Conservation (phyloP, 345 rosid species). For the Punica granatum region DNA sequence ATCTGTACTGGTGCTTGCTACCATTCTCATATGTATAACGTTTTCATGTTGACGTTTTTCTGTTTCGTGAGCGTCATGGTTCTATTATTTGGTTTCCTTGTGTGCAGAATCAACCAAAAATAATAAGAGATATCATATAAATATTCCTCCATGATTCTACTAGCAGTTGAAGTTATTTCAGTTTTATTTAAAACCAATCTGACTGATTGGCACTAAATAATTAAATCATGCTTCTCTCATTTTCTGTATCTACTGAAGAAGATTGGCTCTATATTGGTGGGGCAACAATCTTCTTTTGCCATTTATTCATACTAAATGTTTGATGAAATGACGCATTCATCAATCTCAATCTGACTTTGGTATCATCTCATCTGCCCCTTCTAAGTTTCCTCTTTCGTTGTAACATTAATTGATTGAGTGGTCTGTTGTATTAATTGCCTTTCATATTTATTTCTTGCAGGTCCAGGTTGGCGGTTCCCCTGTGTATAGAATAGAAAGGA, state of each 20-base stretch:
- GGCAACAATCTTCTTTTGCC: neutral
- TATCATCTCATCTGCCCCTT: neutral
- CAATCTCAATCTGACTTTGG: neutral
- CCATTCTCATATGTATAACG: too few species aligned
- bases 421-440: neutral
- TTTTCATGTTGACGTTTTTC: too few species aligned
- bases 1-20: neutral
- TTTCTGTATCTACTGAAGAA: neutral
- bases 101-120: too few species aligned
- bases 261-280: neutral
- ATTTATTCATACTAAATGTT: too few species aligned
- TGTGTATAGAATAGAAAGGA: conserved; percentile 65
- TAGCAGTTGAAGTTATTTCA: too few species aligned
- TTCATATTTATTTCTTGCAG: conserved; percentile 23
- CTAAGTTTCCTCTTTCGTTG: neutral
- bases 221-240: neutral
- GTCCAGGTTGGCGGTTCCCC: conserved; percentile 95
- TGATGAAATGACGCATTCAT: neutral
- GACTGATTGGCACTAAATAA: neutral
- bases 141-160: neutral
- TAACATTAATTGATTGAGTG: neutral
- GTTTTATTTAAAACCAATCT: too few species aligned
- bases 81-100: too few species aligned
- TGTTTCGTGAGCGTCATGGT: too few species aligned
- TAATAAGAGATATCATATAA: too few species aligned